phyloP scores from a whole-genome alignment of 306 rosid genomes.

The Begonia masoniana region DNA sequence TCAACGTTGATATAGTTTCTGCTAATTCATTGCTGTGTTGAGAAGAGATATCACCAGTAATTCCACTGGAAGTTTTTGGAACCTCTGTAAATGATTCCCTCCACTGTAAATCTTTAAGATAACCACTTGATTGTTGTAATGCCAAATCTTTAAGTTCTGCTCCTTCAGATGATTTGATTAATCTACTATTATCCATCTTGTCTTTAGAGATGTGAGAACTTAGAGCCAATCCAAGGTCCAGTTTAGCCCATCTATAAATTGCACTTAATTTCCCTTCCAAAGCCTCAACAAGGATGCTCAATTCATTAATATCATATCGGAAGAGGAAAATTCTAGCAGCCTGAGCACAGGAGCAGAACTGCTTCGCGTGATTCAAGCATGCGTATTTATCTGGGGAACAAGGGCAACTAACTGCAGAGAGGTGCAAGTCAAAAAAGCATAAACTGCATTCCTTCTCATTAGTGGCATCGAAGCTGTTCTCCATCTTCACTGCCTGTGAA shows the following conservation, averaged over 20 bases:
- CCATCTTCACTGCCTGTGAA: slow-evolving; percentile 77
- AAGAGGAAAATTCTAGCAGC: slow-evolving; percentile 73
- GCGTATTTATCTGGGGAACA: slow-evolving; percentile 80
- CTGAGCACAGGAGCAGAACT: slow-evolving; percentile 75
- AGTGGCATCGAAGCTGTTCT: slow-evolving; percentile 65
- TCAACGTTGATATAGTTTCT: slow-evolving; percentile 22
- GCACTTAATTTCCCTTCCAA: slow-evolving; percentile 97
- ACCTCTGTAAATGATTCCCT: slow-evolving; percentile 24
- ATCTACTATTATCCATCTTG: slow-evolving; percentile 9
- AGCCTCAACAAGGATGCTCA: slow-evolving; percentile 81
- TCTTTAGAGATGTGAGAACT: slow-evolving; percentile 44
- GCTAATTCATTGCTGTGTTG: slow-evolving; percentile 20
- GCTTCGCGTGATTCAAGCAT: slow-evolving; percentile 93
- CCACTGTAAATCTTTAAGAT: no score
- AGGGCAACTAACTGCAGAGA: slow-evolving; percentile 85
- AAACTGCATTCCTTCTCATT: slow-evolving; percentile 82
- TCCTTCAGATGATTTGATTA: slow-evolving; percentile 11
- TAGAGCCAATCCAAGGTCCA: slow-evolving; percentile 79
- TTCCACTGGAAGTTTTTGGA: slow-evolving; percentile 17
- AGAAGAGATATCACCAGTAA: slow-evolving; percentile 17
- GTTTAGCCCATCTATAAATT: slow-evolving; percentile 90
- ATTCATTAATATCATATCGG: slow-evolving; percentile 76
- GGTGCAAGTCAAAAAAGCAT: slow-evolving; percentile 87
- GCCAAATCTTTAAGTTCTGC: slow-evolving; percentile 22
- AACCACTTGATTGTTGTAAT: slow-evolving; percentile 19